Evolutionary conservation across 2,329 filamentous ascomycete genomes (phyloP).

Genomic region (Fusarium lyarnte): DNA sequence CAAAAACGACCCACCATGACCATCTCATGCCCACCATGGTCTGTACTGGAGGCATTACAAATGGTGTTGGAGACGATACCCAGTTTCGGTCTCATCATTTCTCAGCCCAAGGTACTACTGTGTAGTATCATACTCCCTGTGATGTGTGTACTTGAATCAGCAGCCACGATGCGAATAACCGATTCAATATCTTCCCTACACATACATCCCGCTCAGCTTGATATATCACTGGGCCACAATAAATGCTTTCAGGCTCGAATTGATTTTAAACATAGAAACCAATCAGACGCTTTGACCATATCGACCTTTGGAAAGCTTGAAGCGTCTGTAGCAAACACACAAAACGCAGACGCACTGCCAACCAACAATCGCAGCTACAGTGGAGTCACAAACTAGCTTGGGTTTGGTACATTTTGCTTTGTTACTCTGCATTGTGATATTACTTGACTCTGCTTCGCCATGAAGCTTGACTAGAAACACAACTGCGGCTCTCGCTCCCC

Average conservation of each 20-base stretch:
- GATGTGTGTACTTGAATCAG: background rate
- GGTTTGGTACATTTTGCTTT: constrained; percentile 20
- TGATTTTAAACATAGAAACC: constrained; percentile 12
- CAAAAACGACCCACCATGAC: constrained; percentile 25
- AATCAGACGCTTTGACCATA: constrained; percentile 17
- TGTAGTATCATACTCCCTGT: background rate
- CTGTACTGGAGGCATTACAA: constrained; percentile 30
- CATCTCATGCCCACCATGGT: constrained; percentile 13
- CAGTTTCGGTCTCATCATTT: constrained; percentile 20
- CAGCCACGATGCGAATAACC: background rate
- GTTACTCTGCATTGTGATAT: constrained; percentile 19
- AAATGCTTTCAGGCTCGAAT: background rate
- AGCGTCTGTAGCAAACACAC: constrained; percentile 26
- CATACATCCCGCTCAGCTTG: background rate
- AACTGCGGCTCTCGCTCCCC: constrained; percentile 15
- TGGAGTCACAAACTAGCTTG: constrained; percentile 18
- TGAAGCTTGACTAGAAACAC: background rate
- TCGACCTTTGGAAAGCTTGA: constrained; percentile 21
- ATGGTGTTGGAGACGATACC: constrained; percentile 15
- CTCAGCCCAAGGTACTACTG: background rate
- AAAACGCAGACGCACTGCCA: constrained; percentile 9
- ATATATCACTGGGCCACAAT: background rate
- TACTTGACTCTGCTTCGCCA: constrained; percentile 20
- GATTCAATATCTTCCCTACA: background rate
- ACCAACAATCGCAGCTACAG: constrained; percentile 4